Base-by-base conservation (phyloP, 2,329 filamentous ascomycete genomes). In the Verticillium isaacii region DNA sequence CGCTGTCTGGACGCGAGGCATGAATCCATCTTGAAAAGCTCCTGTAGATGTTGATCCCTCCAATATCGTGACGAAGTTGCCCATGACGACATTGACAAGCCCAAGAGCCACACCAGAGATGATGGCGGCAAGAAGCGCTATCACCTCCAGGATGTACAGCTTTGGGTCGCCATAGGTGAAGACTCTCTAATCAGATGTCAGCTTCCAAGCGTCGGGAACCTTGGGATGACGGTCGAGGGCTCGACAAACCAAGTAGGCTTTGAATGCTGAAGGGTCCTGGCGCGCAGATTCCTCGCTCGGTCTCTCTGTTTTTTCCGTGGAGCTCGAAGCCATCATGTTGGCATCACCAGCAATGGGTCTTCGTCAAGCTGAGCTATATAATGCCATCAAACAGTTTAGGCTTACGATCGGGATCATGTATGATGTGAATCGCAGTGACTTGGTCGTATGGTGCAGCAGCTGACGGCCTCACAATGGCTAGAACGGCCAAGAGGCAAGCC, bases 161-260 rank as follows among this genome's bases (percentile, higher is more conserved):
- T 56, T 61, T 2, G 67, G 32, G 17, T 60, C 36, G 2, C 68
- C 69, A 39, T 66, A 71, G 12, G 50, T 60, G 45, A 72, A 71
- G 23, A 71, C 64, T 59, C 69, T 66, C 69, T 72, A 25, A 3
- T 3, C 19, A 14, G 15, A 45, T n/a, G 54, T 56, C 29, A 56
- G 54, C 45, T 54, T n/a, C 34, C 4, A 5, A 7, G 34, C 34
- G 11, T 12, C n/a, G 5, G 9, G 6, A 12, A 3, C n/a, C 8
- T 9, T 50, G 9, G 29, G 5, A 32, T 32, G 41, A 25, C 14
- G 1, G 19, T n/a, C 25, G 11, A 23, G 29, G 5, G 17, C 5
- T 15, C 2, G 4, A 1, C 54, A 52, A 2, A 62, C 61, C 29
- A 50, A 11, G 19, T 11, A 50, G 45, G 45, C 45, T 7, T 50